Base-by-base conservation (phyloP, 768 basidiomycete species). In the Candolleomyces eurysporus region DNA sequence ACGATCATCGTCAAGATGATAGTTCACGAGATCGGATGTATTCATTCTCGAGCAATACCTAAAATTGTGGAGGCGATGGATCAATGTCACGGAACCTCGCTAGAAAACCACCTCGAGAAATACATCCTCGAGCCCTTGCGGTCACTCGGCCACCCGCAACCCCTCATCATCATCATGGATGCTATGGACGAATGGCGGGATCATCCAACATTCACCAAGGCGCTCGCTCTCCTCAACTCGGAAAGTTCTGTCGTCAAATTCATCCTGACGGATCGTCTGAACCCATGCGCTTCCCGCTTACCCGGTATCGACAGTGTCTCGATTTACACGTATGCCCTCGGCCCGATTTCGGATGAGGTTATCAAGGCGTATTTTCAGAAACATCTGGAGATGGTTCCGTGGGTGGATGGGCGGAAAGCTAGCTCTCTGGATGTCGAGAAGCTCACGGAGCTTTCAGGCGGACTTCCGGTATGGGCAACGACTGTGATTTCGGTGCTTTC, bases 1-100 rank as follows among this genome's bases (percentile, higher is more conserved):
- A 52, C 14, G 11, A 43, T 63, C 22, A 31, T n/a, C n/a, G n/a
- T 63, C 45, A 36, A 48, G 42, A 59, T 63, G 58, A 63, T 63
- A 31, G 50, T 43, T 11, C 22, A 58, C 7, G 58, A 63, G 31
- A 40, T 63, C 22, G 57, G 40, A 9, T 49, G 31, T 11, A 43
- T 59, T 16, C 58, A 63, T 16, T 58, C 49, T 17, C 6, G 3
- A n/a, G 58, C 58, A 17, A 51, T 59, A 40, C 26, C 32, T 4
- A n/a, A 32, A 16, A n/a, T 63, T 32, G 32, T 22, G 45, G 19
- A 42, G 3, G 58, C 58, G 0, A 39, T 48, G 16, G 16, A 46
- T 21, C 22, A 26, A 4, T 50, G 45, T 16, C 21, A 59, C 17
- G 48, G 48, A 5, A 30, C 46, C 4, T 31, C 21, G 21, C 57